phyloP scores from a whole-genome alignment of 129 eudicot genomes.

The Ambrosia artemisiifolia region DNA sequence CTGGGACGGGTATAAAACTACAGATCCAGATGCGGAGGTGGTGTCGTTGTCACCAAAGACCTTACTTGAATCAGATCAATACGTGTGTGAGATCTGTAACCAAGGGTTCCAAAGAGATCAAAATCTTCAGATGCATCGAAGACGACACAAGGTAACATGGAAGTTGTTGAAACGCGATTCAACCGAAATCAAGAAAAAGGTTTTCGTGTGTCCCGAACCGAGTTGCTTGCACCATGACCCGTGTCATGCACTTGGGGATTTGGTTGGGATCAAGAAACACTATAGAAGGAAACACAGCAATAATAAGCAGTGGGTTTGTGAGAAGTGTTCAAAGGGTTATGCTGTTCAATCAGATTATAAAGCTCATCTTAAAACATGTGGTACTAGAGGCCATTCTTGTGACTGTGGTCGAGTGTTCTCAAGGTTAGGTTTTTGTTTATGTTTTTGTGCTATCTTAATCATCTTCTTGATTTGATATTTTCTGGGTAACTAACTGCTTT shows the following conservation, averaged over 20 bases:
- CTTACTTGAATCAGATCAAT: slow-evolving; percentile 53
- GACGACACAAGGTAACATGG: slow-evolving; percentile 71
- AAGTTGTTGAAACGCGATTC: slow-evolving; percentile 53
- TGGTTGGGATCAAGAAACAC: slow-evolving; percentile 64
- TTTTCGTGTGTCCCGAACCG: slow-evolving; percentile 67
- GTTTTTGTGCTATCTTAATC: not conserved
- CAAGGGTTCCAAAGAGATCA: slow-evolving; percentile 72
- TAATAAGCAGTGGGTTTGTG: slow-evolving; percentile 68
- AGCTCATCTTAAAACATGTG: slow-evolving; percentile 72
- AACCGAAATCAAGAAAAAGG: slow-evolving; percentile 51
- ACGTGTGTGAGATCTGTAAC: slow-evolving; percentile 71
- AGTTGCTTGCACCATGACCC: slow-evolving; percentile 63
- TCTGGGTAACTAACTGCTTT: slow-evolving; percentile 18
- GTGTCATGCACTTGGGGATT: slow-evolving; percentile 60
- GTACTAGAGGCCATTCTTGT: slow-evolving; percentile 73
- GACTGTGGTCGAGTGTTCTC: slow-evolving; percentile 78
- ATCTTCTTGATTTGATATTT: slow-evolving; percentile 13
- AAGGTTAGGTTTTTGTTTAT: slow-evolving; percentile 35
- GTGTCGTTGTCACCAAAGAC: slow-evolving; percentile 61
- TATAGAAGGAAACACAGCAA: slow-evolving; percentile 60
- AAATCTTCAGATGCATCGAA: slow-evolving; percentile 63
- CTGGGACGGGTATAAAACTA: not conserved
- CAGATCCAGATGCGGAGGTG: slow-evolving; percentile 74
- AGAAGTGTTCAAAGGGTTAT: slow-evolving; percentile 55
- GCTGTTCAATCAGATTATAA: slow-evolving; percentile 74